Evolutionary conservation across 2,329 filamentous ascomycete species (phyloP), one percentile per base, ranked within the genome.

Genomic region (Fusarium fracticaudum): DNA sequence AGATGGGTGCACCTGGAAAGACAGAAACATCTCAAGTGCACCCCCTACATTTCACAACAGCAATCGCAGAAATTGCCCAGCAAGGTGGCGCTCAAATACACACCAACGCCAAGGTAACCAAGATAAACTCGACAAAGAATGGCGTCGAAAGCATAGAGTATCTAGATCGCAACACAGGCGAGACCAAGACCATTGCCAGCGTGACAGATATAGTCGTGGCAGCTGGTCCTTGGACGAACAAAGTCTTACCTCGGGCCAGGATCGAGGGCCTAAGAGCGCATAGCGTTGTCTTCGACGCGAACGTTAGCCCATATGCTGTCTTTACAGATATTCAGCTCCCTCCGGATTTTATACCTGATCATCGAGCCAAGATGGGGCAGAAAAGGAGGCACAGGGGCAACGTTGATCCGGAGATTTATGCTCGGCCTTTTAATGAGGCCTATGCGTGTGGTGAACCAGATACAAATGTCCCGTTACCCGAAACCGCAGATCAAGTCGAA

Each of bases 361-460:
- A 88, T 76, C 84, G 86, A 59, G 80, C 82, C 66, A 80, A 78
- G 74, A 80, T 82, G 79, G 87, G 85, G 67, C 85, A 88, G 79
- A 86, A 84, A 84, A 84, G 87, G 78, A 84, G 83, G 77, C 89
- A 88, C 82, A 86, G 87, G 67, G 88, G 91, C 35, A 88, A 88
- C 24, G 94, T 94, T 18, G 91, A 94, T 33, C 96, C 96, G 0
- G 96, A 99, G 82, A 96, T 98, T 71, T 99, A 99, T 81, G 93
- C 96, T 2, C 89, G 96, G 8, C 95, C 95, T 0, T 93, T 94
- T 80, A 90, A 93, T 63, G 95, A 98, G 80, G 92, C 98, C 17
- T 99, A 99, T 81, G 95, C 94, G 2, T 99, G 96, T 80, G 96
- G 95, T 88, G 95, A 98, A 79, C 94, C 94, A 29, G 96, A 99